Base-by-base conservation (phyloP, 2,329 filamentous ascomycete species). In the Clonostachys byssicola region DNA sequence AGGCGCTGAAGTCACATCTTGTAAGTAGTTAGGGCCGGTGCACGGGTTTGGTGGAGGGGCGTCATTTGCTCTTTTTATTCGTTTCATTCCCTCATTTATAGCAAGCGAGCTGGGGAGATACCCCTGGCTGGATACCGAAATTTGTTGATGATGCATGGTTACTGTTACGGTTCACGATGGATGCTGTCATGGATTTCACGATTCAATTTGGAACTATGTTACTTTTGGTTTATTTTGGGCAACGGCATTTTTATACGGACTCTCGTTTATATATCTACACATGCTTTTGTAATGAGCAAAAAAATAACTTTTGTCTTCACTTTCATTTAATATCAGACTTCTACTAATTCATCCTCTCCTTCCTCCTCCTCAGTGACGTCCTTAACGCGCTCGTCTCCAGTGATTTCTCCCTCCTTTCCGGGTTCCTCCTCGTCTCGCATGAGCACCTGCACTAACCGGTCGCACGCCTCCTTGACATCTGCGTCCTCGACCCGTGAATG, bases 401-500 rank as follows among this genome's bases (percentile, higher is more conserved):
- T 35, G 17, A 46, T 30, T 8, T 30, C 44, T 30, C 8, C 34
- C 47, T 60, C 56, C 39, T 65, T 66, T 44, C 72, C 60, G 40
- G 55, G 59, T 41, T 68, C 72, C 13, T 70, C 84, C 62, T 94
- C 91, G 41, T 91, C 89, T 47, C 89, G 76, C 83, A 91, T 90
- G 51, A 96, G 64, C 7, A 96, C 83, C 62, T 99, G 90, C 42
- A 99, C 94, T 45, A 97, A 62, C 48, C 94, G 78, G 64, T 97
- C 94, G 58, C 89, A 95, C 1, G 84, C 88, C 56, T 96, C 92
- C 54, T 80, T 77, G 3, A 97, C 89, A 14, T 76, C 85, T 42
- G 95, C 90, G 59, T 96, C 77, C 18, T 91, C 77, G 5, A 91
- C 83, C 18, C 84, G 80, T 52, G 86, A 59, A 72, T 99, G 94